Base-by-base conservation (phyloP, 2,329 filamentous ascomycete species). In the Ophiobolus disseminans region DNA sequence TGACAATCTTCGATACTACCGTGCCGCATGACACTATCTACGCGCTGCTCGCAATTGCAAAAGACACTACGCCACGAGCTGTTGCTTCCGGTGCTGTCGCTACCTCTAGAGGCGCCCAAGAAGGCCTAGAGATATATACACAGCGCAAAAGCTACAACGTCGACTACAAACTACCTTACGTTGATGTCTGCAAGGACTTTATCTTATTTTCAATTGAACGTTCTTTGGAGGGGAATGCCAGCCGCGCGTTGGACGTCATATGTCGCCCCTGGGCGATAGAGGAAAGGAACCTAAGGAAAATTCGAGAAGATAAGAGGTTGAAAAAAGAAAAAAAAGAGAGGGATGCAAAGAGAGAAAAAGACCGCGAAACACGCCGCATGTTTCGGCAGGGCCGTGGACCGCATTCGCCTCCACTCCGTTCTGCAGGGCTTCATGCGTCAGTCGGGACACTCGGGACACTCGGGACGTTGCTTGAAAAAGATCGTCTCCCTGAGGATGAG, bases 261-360 rank as follows among this genome's bases (percentile, higher is more conserved):
- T 75, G 73, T 32, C 57, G 74, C 4, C 74, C 73, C 0, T 76
- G 74, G 74, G 72, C 73, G 1, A 16, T 36, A 16, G 31, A 43
- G 14, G 30, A 36, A 17, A 52, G 35, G 4, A 51, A 10, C 48
- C 35, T 45, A 3, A 5, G 10, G 16, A 16, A 17, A 4, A 39
- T 31, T 22, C 25, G 31, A 45, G 11, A 9, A 14, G n/a, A 31
- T 14, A 14, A 16, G 11, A 35, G 5, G 20, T 39, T 20, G 32
- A 22, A 21, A 28, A 26, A 21, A 35, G 19, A 34, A 44, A 36
- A 30, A 35, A 28, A 9, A 9, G 10, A 10, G 25, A 9, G 25
- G n/a, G 25, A 5, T 9, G 25, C 10, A n/a, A 9, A 28, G 25
- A 28, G 25, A n/a, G 25, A 9, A 28, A 28, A n/a, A 28, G 9